phyloP scores from a whole-genome alignment of 2,329 filamentous ascomycete genomes.

The Eutypa lata region DNA sequence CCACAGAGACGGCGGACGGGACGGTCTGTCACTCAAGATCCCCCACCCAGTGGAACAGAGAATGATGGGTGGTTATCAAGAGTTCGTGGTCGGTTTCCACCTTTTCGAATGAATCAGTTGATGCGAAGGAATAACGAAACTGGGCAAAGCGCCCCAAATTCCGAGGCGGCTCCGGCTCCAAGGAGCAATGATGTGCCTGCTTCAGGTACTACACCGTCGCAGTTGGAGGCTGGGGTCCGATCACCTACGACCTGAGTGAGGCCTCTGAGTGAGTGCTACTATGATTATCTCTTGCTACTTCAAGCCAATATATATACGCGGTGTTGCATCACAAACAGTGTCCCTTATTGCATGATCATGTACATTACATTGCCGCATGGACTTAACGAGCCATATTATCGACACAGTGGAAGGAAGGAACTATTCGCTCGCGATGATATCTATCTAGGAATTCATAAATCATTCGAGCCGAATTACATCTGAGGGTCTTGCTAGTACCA shows the following conservation, averaged over 20 bases:
- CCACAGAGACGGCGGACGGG: slow-evolving; percentile 14
- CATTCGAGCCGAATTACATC: too few species aligned
- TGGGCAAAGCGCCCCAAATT: slow-evolving; percentile 10
- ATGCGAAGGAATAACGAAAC: slow-evolving; percentile 22
- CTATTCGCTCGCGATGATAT: background rate
- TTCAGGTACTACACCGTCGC: slow-evolving; percentile 38
- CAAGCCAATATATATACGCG: slow-evolving; percentile 1
- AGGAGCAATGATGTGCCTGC: slow-evolving; percentile 8
- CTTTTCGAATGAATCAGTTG: slow-evolving; percentile 19
- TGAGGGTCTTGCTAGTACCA: too few species aligned
- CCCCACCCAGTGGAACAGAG: slow-evolving; percentile 4
- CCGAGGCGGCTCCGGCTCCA: background rate
- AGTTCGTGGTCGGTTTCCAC: slow-evolving; percentile 24
- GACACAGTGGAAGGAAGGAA: background rate
- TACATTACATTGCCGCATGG: slow-evolving; percentile 2
- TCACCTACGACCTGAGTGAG: slow-evolving; percentile 10
- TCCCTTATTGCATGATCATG: background rate
- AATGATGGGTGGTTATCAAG: slow-evolving; percentile 18
- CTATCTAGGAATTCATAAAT: background rate
- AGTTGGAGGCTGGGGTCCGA: slow-evolving; percentile 43
- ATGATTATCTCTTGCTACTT: background rate
- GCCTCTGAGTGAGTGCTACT: background rate
- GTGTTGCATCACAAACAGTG: background rate
- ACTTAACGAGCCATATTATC: background rate
- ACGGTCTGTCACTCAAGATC: slow-evolving; percentile 5